These are phyloP conservation scores for Omphalea diandra DNA, from an alignment of 441 rosid species.

Conservation along the genomic window DNA sequence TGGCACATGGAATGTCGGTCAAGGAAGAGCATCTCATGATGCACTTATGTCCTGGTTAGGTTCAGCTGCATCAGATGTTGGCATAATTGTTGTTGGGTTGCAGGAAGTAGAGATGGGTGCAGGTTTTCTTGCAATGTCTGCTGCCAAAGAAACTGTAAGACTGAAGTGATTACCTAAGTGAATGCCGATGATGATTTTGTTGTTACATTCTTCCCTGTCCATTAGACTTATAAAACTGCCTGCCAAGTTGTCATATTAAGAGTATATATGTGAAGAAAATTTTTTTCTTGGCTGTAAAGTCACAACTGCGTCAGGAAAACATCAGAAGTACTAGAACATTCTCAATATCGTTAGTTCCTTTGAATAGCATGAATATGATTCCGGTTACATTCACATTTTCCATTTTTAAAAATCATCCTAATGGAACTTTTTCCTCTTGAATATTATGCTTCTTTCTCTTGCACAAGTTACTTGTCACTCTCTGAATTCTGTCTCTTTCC, in stretches of 20 bases:
- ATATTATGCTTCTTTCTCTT: neutral
- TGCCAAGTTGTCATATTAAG: neutral
- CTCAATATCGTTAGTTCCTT: neutral
- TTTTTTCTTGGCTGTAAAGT: too few relatives aligned
- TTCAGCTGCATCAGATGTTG: slow-evolving; percentile 85
- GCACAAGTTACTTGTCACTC: neutral
- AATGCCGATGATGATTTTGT: neutral
- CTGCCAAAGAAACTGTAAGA: slow-evolving; percentile 99
- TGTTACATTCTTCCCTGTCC: neutral
- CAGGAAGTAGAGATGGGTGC: slow-evolving; percentile 99
- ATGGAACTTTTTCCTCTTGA: neutral
- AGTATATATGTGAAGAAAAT: too few relatives aligned
- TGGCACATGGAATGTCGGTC: slow-evolving; percentile 99
- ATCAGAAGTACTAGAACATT: neutral
- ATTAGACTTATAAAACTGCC: neutral
- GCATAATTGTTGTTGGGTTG: slow-evolving; percentile 87
- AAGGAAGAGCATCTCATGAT: slow-evolving; percentile 88
- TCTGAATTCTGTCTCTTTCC: neutral
- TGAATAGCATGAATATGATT: neutral
- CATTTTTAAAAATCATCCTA: neutral
- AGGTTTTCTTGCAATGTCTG: slow-evolving; percentile 99
- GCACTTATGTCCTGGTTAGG: slow-evolving; percentile 89
- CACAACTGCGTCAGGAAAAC: too few relatives aligned
- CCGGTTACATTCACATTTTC: neutral
- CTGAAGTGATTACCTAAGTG: slow-evolving; percentile 8